Conservation (phyloP, 108 stramenopile species). For the Tribonema minus region DNA sequence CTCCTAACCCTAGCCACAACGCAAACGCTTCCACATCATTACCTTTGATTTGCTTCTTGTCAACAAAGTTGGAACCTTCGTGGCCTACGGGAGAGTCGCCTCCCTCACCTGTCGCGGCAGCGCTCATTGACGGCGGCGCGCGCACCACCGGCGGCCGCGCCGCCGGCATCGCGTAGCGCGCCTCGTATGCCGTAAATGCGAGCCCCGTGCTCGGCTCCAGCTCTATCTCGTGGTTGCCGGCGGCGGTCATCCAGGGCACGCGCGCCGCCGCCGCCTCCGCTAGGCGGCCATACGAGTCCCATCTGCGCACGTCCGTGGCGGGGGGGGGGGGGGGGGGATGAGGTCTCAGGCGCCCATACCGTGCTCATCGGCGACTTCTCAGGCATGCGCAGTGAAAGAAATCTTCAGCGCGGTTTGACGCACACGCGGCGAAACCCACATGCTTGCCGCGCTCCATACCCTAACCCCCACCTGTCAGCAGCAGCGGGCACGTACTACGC, state of each 20-base stretch:
- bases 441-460: too few species aligned
- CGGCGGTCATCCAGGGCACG: conserved; percentile 32
- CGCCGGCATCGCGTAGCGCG: conserved; percentile 28
- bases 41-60: too few species aligned
- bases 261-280: conserved; percentile 40
- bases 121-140: too few species aligned
- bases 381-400: background rate
- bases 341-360: background rate
- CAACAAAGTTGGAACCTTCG: too few species aligned
- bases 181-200: conserved; percentile 47
- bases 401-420: background rate
- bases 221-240: conserved; percentile 58
- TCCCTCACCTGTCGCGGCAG: too few species aligned
- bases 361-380: background rate
- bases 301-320: conserved; percentile 25
- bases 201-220: background rate
- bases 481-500: too few species aligned
- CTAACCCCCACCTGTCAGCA: too few species aligned
- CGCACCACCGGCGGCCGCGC: background rate
- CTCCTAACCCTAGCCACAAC: too few species aligned
- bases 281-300: conserved; percentile 49
- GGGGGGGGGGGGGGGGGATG: background rate
- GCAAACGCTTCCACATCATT: too few species aligned
- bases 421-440: too few species aligned
- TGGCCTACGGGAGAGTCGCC: too few species aligned